A percentile compares a stretch with the other conserved stretches of the same genome.
These are phyloP conservation scores for Teunomyces pallodes DNA, from an alignment of 805 yeast genomes.

Conservation along the genomic window DNA sequence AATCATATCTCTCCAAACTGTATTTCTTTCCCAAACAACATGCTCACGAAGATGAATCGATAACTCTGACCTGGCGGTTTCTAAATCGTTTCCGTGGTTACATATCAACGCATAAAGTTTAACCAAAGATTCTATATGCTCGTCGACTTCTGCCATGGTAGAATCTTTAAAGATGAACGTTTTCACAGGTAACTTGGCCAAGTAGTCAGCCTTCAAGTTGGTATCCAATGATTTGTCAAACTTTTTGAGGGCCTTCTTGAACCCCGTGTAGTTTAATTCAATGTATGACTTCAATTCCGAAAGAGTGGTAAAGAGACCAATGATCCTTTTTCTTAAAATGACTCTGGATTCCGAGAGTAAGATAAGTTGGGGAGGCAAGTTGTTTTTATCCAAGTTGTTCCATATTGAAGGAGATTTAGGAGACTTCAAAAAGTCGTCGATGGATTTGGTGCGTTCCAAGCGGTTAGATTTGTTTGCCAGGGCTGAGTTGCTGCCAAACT, in stretches of 20 bases:
- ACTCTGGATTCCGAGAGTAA: slow-evolving; percentile 49
- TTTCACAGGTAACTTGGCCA: slow-evolving; percentile 43
- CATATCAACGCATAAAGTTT: slow-evolving; percentile 38
- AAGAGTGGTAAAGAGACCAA: slow-evolving; percentile 42
- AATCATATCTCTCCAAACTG: slow-evolving; percentile 57
- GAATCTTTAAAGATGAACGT: slow-evolving; percentile 39
- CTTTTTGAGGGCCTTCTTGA: slow-evolving; percentile 51
- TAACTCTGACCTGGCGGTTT: slow-evolving; percentile 50
- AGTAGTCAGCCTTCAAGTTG: slow-evolving; percentile 39
- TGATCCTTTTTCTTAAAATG: slow-evolving; percentile 44
- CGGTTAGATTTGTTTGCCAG: slow-evolving; percentile 1
- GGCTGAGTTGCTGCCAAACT: background rate
- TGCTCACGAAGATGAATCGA: slow-evolving; percentile 56
- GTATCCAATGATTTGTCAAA: slow-evolving; percentile 51
- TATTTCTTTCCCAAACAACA: slow-evolving; percentile 55
- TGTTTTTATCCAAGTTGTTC: slow-evolving; percentile 20
- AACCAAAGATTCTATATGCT: slow-evolving; percentile 30
- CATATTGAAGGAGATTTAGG: slow-evolving; percentile 35
- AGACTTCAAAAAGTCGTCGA: slow-evolving; percentile 37
- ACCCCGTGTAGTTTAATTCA: slow-evolving; percentile 52
- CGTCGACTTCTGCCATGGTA: slow-evolving; percentile 30
- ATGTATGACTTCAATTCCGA: slow-evolving; percentile 50
- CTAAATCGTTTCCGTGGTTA: slow-evolving; percentile 35
- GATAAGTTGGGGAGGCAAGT: slow-evolving; percentile 32
- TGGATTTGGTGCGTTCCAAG: slow-evolving; percentile 15